A percentile compares a stretch with the other conserved stretches of the same genome.
Evolutionary conservation across 805 yeast species (phyloP).

Genomic region (Saturnispora ahearnii): DNA sequence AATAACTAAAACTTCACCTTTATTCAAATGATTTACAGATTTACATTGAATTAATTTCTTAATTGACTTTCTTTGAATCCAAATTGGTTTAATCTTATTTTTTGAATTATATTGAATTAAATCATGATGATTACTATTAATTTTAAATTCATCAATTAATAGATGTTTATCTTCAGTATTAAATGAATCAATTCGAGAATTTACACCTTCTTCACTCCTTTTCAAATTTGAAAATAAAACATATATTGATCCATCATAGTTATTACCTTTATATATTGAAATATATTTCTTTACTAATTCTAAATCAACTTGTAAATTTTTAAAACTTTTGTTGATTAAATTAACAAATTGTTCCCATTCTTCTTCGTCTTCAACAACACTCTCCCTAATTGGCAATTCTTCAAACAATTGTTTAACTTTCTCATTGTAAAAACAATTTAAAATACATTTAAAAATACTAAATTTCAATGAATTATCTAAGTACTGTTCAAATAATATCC

Average conservation of each 20-base stretch:
- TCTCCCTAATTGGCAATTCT: conserved; percentile 11
- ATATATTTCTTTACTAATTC: conserved; percentile 17
- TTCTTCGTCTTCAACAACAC: conserved; percentile 6
- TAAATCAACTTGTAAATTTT: conserved; percentile 12
- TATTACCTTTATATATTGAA: conserved; percentile 20
- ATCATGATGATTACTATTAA: conserved; percentile 7
- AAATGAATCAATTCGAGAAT: conserved; percentile 12
- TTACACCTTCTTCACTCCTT: background rate
- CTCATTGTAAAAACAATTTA: conserved; percentile 19
- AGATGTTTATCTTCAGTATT: conserved; percentile 9
- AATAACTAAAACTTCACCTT: conserved; percentile 3
- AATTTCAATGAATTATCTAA: conserved; percentile 8
- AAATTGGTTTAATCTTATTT: conserved; percentile 18
- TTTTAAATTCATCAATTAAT: conserved; percentile 21
- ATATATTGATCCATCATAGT: conserved; percentile 22
- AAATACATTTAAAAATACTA: conserved; percentile 16
- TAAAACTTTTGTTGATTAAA: conserved; percentile 18
- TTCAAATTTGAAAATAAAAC: conserved; percentile 15
- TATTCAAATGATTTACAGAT: conserved; percentile 7
- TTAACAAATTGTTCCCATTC: conserved; percentile 13
- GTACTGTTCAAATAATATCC: conserved; percentile 16
- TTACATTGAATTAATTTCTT: conserved; percentile 19
- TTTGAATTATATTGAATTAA: no score
- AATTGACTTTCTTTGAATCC: conserved; percentile 13
- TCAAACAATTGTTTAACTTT: conserved; percentile 14